Evolutionary conservation across 306 rosid species (phyloP).

Genomic region (Dryas octopetala): DNA sequence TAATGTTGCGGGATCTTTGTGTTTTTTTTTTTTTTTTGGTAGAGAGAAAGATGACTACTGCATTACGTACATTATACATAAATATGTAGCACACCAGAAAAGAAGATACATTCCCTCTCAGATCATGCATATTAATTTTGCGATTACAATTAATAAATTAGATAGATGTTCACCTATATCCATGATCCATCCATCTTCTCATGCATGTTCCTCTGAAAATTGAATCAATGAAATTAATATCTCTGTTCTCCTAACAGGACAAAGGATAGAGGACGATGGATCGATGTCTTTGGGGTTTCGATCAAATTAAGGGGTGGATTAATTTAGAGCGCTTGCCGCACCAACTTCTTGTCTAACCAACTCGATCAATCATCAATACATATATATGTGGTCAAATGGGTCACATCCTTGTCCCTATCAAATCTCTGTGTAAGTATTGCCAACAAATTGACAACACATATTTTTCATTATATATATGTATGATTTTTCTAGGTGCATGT

Average conservation of each 20-base stretch:
- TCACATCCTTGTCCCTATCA: constrained; percentile 37
- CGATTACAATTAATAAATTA: too few species aligned
- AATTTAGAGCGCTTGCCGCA: constrained; percentile 52
- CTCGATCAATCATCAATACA: not conserved
- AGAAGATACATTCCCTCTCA: too few species aligned
- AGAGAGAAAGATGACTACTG: too few species aligned
- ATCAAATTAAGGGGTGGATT: constrained; percentile 11
- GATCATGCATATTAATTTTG: too few species aligned
- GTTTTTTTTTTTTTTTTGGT: too few species aligned
- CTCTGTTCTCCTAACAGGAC: constrained; percentile 17
- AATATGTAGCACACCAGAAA: too few species aligned
- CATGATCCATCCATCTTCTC: too few species aligned
- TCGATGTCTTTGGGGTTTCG: constrained; percentile 24
- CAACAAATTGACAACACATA: not conserved
- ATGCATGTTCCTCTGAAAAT: not conserved
- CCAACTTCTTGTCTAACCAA: constrained; percentile 58
- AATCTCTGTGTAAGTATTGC: constrained; percentile 8
- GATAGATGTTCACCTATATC: too few species aligned
- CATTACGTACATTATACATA: too few species aligned
- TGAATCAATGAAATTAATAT: not conserved
- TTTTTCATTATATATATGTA: not conserved
- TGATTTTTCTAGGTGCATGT: too few species aligned
- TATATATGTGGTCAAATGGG: constrained; percentile 26
- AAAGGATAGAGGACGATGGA: constrained; percentile 38
- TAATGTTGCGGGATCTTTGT: too few species aligned